Evolutionary conservation across 352 stramenopile species (phyloP).

Genomic region (Globisporangium spinosum): DNA sequence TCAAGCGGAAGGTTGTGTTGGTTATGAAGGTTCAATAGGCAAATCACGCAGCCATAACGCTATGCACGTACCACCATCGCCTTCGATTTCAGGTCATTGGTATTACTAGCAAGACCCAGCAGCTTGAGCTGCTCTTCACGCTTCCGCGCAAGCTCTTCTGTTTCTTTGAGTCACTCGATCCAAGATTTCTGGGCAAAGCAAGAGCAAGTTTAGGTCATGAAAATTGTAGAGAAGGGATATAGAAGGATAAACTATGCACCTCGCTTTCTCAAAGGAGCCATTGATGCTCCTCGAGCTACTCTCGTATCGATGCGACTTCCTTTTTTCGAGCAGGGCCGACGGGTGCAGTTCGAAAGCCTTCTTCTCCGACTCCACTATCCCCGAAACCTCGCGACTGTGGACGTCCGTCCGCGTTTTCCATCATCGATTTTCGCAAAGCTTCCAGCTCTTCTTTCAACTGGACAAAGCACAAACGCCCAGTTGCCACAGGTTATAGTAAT

Average conservation of each 20-base stretch:
- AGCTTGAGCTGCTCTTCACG: slow-evolving; percentile 78
- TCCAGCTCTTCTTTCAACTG: slow-evolving; percentile 82
- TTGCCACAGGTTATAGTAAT: too few species aligned
- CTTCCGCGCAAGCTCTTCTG: slow-evolving; percentile 74
- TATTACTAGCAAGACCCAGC: slow-evolving; percentile 55
- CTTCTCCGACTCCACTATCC: slow-evolving; percentile 18
- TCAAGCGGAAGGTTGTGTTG: neutral
- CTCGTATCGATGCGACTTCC: slow-evolving; percentile 57
- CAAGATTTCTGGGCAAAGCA: slow-evolving; percentile 57
- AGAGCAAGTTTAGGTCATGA: neutral
- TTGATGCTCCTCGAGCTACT: slow-evolving; percentile 79
- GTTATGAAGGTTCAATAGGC: neutral
- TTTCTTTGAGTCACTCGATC: slow-evolving; percentile 75
- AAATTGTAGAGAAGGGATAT: neutral
- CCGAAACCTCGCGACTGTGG: slow-evolving; percentile 45
- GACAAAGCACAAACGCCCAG: neutral
- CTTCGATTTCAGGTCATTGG: slow-evolving; percentile 54
- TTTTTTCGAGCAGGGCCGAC: slow-evolving; percentile 47
- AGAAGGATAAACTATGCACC: slow-evolving; percentile 23
- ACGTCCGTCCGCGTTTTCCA: slow-evolving; percentile 54
- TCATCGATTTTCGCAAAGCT: slow-evolving; percentile 59
- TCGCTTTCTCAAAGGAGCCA: slow-evolving; percentile 72
- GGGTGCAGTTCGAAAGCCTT: slow-evolving; percentile 19
- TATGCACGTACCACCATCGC: slow-evolving; percentile 32
- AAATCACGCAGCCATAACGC: neutral